These are phyloP conservation scores for Yarrowia bubula DNA, from an alignment of 805 yeast genomes.

Conservation along the genomic window DNA sequence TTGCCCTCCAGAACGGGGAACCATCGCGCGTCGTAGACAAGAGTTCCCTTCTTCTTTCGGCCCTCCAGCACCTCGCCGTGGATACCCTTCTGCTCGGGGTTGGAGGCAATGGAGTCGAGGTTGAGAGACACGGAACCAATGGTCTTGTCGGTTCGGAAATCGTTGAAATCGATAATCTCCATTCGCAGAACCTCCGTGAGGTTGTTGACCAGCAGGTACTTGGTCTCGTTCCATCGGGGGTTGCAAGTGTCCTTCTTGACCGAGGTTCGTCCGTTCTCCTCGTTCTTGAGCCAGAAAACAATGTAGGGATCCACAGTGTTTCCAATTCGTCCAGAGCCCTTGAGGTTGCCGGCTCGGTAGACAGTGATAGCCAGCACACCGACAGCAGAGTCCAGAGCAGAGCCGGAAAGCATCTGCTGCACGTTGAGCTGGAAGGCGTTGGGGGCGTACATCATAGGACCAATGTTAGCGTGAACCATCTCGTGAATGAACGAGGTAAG, in stretches of 20 bases:
- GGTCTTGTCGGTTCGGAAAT: slow-evolving; percentile 68
- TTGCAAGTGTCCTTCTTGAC: slow-evolving; percentile 61
- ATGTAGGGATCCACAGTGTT: slow-evolving; percentile 90
- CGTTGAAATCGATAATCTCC: slow-evolving; percentile 73
- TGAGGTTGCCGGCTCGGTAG: slow-evolving; percentile 64
- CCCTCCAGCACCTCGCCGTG: slow-evolving; percentile 67
- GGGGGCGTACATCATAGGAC: slow-evolving; percentile 85
- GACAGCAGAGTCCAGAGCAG: slow-evolving; percentile 71
- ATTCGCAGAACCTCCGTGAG: slow-evolving; percentile 81
- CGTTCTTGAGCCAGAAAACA: slow-evolving; percentile 57
- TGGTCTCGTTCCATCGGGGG: slow-evolving; percentile 84
- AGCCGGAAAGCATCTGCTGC: slow-evolving; percentile 85
- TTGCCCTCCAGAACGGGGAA: slow-evolving; percentile 63
- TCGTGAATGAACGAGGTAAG: slow-evolving; percentile 75
- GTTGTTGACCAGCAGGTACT: slow-evolving; percentile 65
- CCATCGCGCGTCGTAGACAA: slow-evolving; percentile 67
- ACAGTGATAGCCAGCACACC: slow-evolving; percentile 78
- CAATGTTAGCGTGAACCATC: slow-evolving; percentile 80
- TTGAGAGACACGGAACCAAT: slow-evolving; percentile 77
- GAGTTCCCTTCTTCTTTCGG: slow-evolving; percentile 76
- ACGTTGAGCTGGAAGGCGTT: slow-evolving; percentile 90
- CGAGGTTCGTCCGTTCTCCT: slow-evolving; percentile 64
- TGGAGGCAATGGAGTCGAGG: slow-evolving; percentile 60
- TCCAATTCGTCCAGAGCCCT: slow-evolving; percentile 65
- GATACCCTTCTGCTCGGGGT: slow-evolving; percentile 46